Evolutionary conservation across 805 yeast species (phyloP), one percentile per base, ranked within the genome.

Genomic region (Candida loeiensis): DNA sequence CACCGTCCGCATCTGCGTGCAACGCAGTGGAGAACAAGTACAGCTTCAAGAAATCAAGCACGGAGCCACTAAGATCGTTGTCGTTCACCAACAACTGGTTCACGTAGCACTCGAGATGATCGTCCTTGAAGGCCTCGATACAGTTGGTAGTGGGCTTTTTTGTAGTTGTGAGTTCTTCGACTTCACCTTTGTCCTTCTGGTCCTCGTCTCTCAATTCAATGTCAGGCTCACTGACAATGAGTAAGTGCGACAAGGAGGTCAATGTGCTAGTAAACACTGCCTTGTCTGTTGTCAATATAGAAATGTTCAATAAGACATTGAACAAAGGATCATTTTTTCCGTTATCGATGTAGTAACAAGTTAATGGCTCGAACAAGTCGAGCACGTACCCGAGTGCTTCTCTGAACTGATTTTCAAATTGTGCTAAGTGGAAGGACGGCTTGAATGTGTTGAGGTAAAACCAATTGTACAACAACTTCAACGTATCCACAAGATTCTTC

Each of bases 321-420:
- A 89, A 80, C 46, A 89, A 58, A 12, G 77, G 77, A 54, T 89
- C 93, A 49, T 82, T 80, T 37, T 78, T 73, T 17, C 78, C 71
- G 19, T 82, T 84, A 21, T 93, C 90, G 3, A 89, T 79, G 49
- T 85, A 72, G 59, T 86, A 87, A 31, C 96, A 83, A 3, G 91
- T 79, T 22, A 89, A 76, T 2, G 90, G 81, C 57, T 93, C 98
- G 45, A 86, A 74, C 22, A 89, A 74, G 59, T 93, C 99, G 38
- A 87, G 60, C 11, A 81, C 65, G 56, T 86, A 85, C 42, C 72
- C 75, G 33, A 81, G 64, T 19, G 82, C 63, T 56, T 89, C 96
- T 40, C 71, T 73, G 36, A 66, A 65, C 38, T 58, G 61, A 43
- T 59, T 60, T 26, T 59, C 55, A 46, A 43, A 56, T 30, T 46